Conservation (phyloP, 1,284 basidiomycete genomes). For the Microbotryum lychnidis-dioicae region DNA sequence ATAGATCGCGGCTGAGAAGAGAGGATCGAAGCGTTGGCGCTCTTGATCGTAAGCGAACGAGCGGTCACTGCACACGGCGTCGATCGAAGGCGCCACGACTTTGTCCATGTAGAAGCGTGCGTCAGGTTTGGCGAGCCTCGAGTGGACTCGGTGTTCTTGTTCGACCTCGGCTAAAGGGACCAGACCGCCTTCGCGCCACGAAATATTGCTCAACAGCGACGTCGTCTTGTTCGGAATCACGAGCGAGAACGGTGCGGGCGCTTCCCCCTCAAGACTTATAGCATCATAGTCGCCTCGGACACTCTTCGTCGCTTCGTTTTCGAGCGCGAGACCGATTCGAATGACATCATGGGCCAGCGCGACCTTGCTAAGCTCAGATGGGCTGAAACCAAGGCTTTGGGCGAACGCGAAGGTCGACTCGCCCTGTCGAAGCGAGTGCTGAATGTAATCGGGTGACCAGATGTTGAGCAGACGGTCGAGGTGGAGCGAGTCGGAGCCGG, state of each 20-base stretch:
- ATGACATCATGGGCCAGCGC: slow-evolving; percentile 46
- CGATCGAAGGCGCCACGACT: slow-evolving; percentile 75
- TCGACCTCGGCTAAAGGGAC: slow-evolving; percentile 59
- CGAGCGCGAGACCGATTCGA: slow-evolving; percentile 19
- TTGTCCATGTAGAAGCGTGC: slow-evolving; percentile 74
- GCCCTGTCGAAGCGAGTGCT: slow-evolving; percentile 58
- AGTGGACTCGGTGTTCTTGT: slow-evolving; percentile 56
- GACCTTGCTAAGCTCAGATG: slow-evolving; percentile 55
- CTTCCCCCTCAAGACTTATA: background rate
- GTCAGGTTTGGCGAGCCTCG: slow-evolving; percentile 68
- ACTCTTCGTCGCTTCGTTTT: slow-evolving; percentile 3
- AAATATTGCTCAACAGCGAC: slow-evolving; percentile 35
- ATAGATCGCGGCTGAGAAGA: slow-evolving; percentile 66
- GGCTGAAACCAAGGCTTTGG: slow-evolving; percentile 55
- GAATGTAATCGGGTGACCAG: slow-evolving; percentile 77
- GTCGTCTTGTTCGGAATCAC: slow-evolving; percentile 5
- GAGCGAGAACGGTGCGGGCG: background rate
- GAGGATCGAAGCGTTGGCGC: slow-evolving; percentile 46
- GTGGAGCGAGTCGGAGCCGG: slow-evolving; percentile 55
- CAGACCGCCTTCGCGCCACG: slow-evolving; percentile 40
- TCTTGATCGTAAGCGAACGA: slow-evolving; percentile 61
- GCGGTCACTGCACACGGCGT: slow-evolving; percentile 64
- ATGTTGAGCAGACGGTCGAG: slow-evolving; percentile 75
- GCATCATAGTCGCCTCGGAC: slow-evolving; percentile 2
- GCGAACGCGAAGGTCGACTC: slow-evolving; percentile 62